Evolutionary conservation across 352 stramenopile genomes (phyloP).

Genomic region (Phytophthora cryptogea): DNA sequence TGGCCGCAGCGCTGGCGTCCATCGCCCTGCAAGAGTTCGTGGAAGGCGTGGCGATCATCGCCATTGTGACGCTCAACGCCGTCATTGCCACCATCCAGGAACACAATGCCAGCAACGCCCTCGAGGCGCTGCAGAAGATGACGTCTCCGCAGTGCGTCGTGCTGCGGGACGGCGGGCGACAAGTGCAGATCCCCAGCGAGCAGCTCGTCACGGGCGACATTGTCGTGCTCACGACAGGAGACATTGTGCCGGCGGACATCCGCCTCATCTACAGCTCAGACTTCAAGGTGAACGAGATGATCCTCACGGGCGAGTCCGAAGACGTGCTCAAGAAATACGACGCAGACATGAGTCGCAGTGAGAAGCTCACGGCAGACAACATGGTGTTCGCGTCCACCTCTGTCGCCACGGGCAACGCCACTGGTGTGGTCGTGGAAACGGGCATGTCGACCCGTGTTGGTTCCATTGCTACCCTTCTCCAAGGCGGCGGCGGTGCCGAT

Average conservation of each 20-base stretch:
- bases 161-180: conserved; percentile 53
- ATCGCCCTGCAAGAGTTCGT: conserved; percentile 73
- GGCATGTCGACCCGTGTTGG: conserved; percentile 70
- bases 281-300: conserved; percentile 94
- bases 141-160: conserved; percentile 68
- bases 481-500: conserved; percentile 32
- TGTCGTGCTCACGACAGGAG: conserved; percentile 89
- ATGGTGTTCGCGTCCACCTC: conserved; percentile 93
- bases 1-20: conserved; percentile 62
- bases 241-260: conserved; percentile 93
- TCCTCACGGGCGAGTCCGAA: conserved; percentile 92
- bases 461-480: conserved; percentile 62
- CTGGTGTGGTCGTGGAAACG: conserved; percentile 63
- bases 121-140: conserved; percentile 79
- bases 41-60: conserved; percentile 71
- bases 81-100: conserved; percentile 76
- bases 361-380: conserved; percentile 79
- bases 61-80: conserved; percentile 73
- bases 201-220: conserved; percentile 76
- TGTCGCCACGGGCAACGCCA: conserved; percentile 68
- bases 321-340: conserved; percentile 78
- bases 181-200: conserved; percentile 59
- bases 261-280: conserved; percentile 85
- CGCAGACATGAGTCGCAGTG: conserved; percentile 39
- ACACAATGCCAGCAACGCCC: conserved; percentile 63